Evolutionary conservation across 208 protist species (phyloP), one percentile per base, ranked within the genome.

Genomic region (Plasmodiophora brassicae): DNA sequence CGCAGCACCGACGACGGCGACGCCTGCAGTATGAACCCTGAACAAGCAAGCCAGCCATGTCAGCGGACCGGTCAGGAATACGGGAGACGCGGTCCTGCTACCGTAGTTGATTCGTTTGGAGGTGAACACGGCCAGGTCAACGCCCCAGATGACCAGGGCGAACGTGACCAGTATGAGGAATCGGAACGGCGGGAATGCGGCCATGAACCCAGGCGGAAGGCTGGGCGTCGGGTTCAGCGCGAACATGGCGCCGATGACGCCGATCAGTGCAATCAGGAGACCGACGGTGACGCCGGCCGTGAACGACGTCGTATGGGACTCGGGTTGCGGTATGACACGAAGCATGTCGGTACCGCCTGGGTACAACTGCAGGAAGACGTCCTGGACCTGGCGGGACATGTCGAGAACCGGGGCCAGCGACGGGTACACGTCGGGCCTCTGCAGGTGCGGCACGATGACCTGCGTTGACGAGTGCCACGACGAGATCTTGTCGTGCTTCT

Each of bases 211-310:
- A 36, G 5, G 14, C 65, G 65, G 65, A 78, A 78, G 32, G 20
- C 41, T 38, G 65, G 5, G 65, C 41, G 10, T 8, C 32, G 65
- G n/a, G 5, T 78, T 78, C 65, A 78, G 65, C 5, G 41, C 32
- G 65, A 78, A 78, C 5, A 78, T 78, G 20, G 14, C 41, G 5
- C 10, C 65, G 65, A 78, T 78, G 14, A 78, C 65, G n/a, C 65
- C 65, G 5, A 78, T 36, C n/a, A 78, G n/a, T 32, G 65, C 65
- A 5, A 78, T 78, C 65, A 78, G n/a, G 10, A 78, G n/a, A 78
- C 65, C 65, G n/a, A 78, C 65, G 41, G 5, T 78, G 65, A 78
- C 65, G n/a, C 65, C 65, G 41, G 65, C 65, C 32, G n/a, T 78
- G 41, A 78, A 78, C n/a, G 65, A 78, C 20, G 65, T 78, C 41